Conservation (phyloP, 2,329 filamentous ascomycete genomes). For the Cephalotrichum gorgonifer region DNA sequence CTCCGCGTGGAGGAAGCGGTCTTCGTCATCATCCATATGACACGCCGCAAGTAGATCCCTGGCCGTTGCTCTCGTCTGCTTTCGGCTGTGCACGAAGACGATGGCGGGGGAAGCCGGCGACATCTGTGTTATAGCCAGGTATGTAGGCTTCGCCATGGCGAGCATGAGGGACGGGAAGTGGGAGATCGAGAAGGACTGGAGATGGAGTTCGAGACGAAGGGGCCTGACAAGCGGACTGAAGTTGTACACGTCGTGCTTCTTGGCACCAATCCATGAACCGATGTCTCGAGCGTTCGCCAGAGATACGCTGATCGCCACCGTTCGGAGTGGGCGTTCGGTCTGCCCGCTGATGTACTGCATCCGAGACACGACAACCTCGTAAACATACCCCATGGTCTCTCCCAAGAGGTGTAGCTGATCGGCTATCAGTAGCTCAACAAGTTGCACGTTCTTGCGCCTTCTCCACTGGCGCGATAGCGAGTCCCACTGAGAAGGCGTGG, state of each 20-base stretch:
- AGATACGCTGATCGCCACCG: slow-evolving; percentile 83
- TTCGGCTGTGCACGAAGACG: slow-evolving; percentile 85
- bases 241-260: slow-evolving; percentile 97
- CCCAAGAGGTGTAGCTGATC: slow-evolving; percentile 93
- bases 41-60: slow-evolving; percentile 82
- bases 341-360: slow-evolving; percentile 95
- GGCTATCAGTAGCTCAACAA: slow-evolving; percentile 81
- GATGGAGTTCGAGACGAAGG: slow-evolving; percentile 82
- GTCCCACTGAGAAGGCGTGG: slow-evolving; percentile 93
- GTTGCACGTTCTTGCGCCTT: slow-evolving; percentile 87
- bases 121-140: slow-evolving; percentile 77
- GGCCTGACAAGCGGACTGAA: slow-evolving; percentile 89
- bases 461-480: slow-evolving; percentile 94
- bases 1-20: slow-evolving; percentile 83
- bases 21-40: slow-evolving; percentile 80
- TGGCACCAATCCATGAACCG: slow-evolving; percentile 95
- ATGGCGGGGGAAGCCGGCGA: slow-evolving; percentile 84
- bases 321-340: slow-evolving; percentile 73
- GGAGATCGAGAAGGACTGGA: slow-evolving; percentile 90
- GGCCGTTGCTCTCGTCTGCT: slow-evolving; percentile 82
- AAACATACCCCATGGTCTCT: slow-evolving; percentile 75
- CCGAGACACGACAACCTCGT: slow-evolving; percentile 93
- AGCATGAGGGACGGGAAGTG: slow-evolving; percentile 98
- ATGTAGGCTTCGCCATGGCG: slow-evolving; percentile 93
- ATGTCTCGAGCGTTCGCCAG: slow-evolving; percentile 88